A percentile compares a stretch with the other conserved stretches of the same genome.
phyloP scores from a whole-genome alignment of 352 stramenopile genomes.

The Pythium scleroteichum region DNA sequence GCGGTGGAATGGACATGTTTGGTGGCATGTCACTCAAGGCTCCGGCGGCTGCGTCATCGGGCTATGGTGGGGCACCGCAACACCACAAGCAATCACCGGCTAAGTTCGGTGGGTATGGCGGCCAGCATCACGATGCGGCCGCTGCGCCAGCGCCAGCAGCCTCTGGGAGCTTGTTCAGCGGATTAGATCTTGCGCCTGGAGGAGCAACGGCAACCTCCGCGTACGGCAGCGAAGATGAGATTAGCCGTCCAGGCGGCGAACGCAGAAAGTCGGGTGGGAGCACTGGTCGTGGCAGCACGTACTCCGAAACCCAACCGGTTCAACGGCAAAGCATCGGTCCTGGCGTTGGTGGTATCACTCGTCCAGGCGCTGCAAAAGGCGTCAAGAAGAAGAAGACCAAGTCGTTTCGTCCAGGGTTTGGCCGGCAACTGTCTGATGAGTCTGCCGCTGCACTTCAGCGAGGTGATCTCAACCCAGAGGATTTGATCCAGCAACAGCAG shows the following conservation, averaged over 20 bases:
- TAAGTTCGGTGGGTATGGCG: slow-evolving; percentile 20
- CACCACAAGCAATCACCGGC: slow-evolving; percentile 18
- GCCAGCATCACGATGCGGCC: slow-evolving; percentile 17
- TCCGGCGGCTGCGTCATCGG: slow-evolving; percentile 1
- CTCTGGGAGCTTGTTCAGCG: slow-evolving; percentile 25
- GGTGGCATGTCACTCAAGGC: slow-evolving; percentile 70
- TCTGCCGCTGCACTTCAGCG: slow-evolving; percentile 74
- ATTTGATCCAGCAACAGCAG: slow-evolving; percentile 47
- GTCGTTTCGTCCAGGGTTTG: slow-evolving; percentile 82
- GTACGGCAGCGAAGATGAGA: slow-evolving; percentile 17
- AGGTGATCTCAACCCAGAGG: slow-evolving; percentile 73
- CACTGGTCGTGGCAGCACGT: slow-evolving; percentile 33
- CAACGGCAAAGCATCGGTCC: slow-evolving; percentile 20
- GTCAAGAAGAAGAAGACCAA: slow-evolving; percentile 86
- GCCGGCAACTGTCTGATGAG: slow-evolving; percentile 82
- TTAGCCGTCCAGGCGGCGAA: slow-evolving; percentile 13
- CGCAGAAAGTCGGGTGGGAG: slow-evolving; percentile 17
- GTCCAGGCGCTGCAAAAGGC: slow-evolving; percentile 33
- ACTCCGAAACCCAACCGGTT: slow-evolving; percentile 19
- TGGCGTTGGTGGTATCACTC: slow-evolving; percentile 9
- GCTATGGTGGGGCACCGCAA: slow-evolving; percentile 20
- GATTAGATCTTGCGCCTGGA: slow-evolving; percentile 18
- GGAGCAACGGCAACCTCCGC: background rate
- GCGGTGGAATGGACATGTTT: slow-evolving; percentile 59
- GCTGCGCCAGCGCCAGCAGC: slow-evolving; percentile 16